Base-by-base conservation (phyloP, 2,329 filamentous ascomycete genomes). In the Albophoma yamanashiensis region DNA sequence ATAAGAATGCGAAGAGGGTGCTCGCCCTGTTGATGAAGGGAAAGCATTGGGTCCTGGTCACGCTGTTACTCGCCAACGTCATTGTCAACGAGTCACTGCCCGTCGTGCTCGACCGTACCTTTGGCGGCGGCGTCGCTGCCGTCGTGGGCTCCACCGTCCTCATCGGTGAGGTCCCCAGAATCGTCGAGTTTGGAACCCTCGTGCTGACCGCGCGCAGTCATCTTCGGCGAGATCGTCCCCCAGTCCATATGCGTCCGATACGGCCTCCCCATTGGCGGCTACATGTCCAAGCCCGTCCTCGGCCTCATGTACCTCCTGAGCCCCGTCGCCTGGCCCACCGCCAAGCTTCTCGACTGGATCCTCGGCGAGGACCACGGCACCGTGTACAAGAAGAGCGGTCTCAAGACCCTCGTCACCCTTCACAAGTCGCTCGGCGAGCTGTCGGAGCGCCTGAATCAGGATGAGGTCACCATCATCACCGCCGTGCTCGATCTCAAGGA, bases 41-140 rank as follows among this genome's bases (percentile, higher is more conserved):
- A 68, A 99, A 99, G 74, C 94, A 99, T 75, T 99, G 94, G 94
- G 93, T 99, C 25, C 79, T 99, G 60, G 94, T 99, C 59, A 97
- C 94, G 3, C 78, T 99, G 34, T 82, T 99, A 9, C 79, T 99
- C 60, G 92, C 92, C 73, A 99, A 99, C 73, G 94, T 99, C 70
- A 95, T 99, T 68, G 96, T 95, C 65, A 97, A 99, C 74, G 94
- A 97, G 76, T 95, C 93, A 2, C 80, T 97, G 17, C 94, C 94
- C 36, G 96, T 99, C 63, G 91, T 99, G 14, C 83, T 99, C 58
- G 94, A 99, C 75, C 83, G 94, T 60, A 96, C 92, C 60, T 83
- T 99, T 22, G 94, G 94, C 38, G 94, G 94, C 65, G 94, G 94
- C 64, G 92, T 95, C 79, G 92, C 93, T 62, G 94, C 94, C 62